A percentile compares a stretch with the other conserved stretches of the same genome.
These are phyloP conservation scores for Hemisphaericaspora lyxosophila DNA, from an alignment of 1,139 yeast genomes.

Conservation along the genomic window DNA sequence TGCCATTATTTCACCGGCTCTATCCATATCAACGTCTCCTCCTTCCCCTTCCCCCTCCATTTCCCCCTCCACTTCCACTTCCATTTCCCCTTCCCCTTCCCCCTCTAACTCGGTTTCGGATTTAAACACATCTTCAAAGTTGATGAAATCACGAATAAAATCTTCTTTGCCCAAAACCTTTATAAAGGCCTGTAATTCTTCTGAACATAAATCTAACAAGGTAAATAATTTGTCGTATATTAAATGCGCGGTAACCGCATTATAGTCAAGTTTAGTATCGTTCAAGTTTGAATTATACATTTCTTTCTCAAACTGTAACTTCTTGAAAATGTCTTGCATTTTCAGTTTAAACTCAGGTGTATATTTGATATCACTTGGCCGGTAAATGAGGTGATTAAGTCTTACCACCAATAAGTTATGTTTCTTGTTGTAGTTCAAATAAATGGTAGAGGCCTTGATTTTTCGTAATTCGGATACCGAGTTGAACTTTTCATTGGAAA, in stretches of 20 bases:
- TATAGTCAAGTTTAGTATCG: conserved; percentile 20
- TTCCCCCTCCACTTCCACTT: too few relatives aligned
- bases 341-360: conserved; percentile 12
- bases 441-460: conserved; percentile 13
- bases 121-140: conserved; percentile 22
- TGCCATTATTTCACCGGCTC: conserved; percentile 13
- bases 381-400: conserved; percentile 19
- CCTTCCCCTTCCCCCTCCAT: conserved; percentile 16
- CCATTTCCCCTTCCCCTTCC: conserved; percentile 15
- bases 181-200: conserved; percentile 22
- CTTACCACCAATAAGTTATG: conserved; percentile 22
- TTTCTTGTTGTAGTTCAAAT: conserved; percentile 12
- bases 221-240: conserved; percentile 27
- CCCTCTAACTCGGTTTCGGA: conserved; percentile 14
- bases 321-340: conserved; percentile 18
- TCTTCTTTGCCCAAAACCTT: conserved; percentile 26
- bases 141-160: conserved; percentile 32
- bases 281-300: conserved; percentile 9
- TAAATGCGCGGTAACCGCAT: conserved; percentile 25
- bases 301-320: conserved; percentile 17
- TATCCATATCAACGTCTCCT: conserved; percentile 12
- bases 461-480: conserved; percentile 3
- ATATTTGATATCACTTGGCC: conserved; percentile 11
- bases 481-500: conserved; percentile 6
- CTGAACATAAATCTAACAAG: conserved; percentile 18